A percentile compares a stretch with the other conserved stretches of the same genome.
Evolutionary conservation across 2,329 filamentous ascomycete genomes (phyloP).

Genomic region (Pyrenophora teres): DNA sequence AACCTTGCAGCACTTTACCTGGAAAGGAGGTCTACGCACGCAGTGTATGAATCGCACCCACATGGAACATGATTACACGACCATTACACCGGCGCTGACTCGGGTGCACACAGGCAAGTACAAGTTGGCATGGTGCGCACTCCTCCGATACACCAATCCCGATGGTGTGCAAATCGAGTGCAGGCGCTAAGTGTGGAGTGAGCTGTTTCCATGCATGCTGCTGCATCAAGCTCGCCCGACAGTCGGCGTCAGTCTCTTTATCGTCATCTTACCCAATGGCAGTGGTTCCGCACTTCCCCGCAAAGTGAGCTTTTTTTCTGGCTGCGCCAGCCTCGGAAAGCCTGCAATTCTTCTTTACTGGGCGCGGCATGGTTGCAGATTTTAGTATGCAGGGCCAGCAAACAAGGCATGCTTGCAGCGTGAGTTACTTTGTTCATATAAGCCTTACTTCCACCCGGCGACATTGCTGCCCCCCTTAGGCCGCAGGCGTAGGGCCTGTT

Average conservation of each 20-base stretch:
- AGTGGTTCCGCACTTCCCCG: constrained; percentile 21
- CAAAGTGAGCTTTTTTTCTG: constrained; percentile 16
- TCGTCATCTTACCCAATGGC: constrained; percentile 18
- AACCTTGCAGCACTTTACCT: not conserved
- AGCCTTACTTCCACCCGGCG: constrained; percentile 10
- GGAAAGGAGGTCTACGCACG: not conserved
- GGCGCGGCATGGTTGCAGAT: constrained; percentile 33
- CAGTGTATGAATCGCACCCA: not conserved
- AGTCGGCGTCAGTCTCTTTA: constrained; percentile 24
- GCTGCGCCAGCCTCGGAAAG: not conserved
- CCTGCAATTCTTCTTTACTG: constrained; percentile 4
- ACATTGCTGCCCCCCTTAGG: constrained; percentile 1
- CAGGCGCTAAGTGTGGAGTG: constrained; percentile 37
- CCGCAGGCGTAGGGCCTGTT: constrained; percentile 14
- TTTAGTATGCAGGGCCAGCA: constrained; percentile 34
- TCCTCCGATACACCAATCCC: constrained; percentile 1
- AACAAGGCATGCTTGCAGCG: constrained; percentile 22
- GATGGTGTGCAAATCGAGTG: no score
- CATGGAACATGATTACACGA: no score
- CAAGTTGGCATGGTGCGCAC: no score
- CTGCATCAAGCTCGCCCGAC: constrained; percentile 16
- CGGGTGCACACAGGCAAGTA: not conserved
- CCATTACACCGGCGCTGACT: not conserved
- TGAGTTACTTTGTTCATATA: constrained; percentile 24
- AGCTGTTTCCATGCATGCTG: constrained; percentile 33